phyloP scores from a whole-genome alignment of 352 stramenopile species.

The Phytophthora syringae region DNA sequence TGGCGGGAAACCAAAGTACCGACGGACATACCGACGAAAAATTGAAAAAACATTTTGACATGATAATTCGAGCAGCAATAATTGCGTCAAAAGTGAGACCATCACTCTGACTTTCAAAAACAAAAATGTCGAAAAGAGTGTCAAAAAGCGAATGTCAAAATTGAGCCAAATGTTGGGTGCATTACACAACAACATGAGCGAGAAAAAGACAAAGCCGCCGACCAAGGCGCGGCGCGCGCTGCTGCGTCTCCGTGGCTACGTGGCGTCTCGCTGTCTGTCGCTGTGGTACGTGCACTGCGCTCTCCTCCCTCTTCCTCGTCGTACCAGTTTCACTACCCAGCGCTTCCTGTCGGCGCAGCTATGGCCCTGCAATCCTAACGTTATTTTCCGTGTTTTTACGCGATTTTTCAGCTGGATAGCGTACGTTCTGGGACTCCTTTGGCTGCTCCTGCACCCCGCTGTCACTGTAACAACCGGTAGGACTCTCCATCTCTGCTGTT shows the following conservation, averaged over 20 bases:
- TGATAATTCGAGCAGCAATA: too few species aligned
- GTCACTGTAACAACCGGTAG: conserved; percentile 83
- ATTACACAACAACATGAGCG: conserved; percentile 15
- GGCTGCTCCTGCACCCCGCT: conserved; percentile 78
- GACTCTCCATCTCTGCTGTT: not conserved
- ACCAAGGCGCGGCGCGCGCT: conserved; percentile 35
- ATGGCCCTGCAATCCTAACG: not conserved
- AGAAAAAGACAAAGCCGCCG: conserved; percentile 27
- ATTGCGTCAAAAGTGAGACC: too few species aligned
- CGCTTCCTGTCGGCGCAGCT: too few species aligned
- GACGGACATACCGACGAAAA: too few species aligned
- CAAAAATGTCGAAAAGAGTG: too few species aligned
- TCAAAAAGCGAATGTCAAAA: too few species aligned
- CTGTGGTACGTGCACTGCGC: conserved; percentile 39
- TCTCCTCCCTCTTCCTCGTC: not conserved
- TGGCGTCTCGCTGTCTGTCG: conserved; percentile 39
- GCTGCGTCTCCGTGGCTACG: conserved; percentile 29
- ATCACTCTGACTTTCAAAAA: too few species aligned
- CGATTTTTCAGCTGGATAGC: conserved; percentile 58
- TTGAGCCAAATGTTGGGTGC: too few species aligned
- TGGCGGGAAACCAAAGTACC: too few species aligned
- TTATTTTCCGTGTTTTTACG: conserved; percentile 1
- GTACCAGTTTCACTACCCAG: not conserved
- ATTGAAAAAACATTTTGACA: too few species aligned
- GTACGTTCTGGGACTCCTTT: conserved; percentile 73